phyloP scores from a whole-genome alignment of 208 protist genomes.

The Angomonas deanei region DNA sequence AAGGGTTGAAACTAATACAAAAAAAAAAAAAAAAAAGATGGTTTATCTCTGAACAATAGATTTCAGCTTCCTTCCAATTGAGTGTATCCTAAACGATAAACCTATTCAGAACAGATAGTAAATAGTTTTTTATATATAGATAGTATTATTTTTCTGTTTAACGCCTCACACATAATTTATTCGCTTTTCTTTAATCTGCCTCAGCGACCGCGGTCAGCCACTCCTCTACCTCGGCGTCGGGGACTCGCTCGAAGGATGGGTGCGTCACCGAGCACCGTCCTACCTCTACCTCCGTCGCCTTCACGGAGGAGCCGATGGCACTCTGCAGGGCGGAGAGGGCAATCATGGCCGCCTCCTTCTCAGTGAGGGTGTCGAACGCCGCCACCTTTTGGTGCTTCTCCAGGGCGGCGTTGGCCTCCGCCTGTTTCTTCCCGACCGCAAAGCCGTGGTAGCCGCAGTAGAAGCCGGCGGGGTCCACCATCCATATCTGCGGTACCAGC shows the following conservation, averaged over 20 bases:
- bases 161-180: too few relatives aligned
- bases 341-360: constrained; percentile 82
- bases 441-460: constrained; percentile 90
- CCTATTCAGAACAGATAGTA: too few relatives aligned
- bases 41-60: too few relatives aligned
- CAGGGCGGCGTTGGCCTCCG: constrained; percentile 94
- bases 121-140: too few relatives aligned
- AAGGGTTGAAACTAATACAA: not conserved
- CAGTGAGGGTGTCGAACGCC: constrained; percentile 62
- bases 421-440: constrained; percentile 92
- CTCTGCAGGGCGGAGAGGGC: constrained; percentile 76
- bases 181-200: constrained; percentile 74
- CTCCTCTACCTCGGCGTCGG: constrained; percentile 69
- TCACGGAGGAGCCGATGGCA: constrained; percentile 60
- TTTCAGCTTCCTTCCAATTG: too few relatives aligned
- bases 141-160: not conserved
- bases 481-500: constrained; percentile 89
- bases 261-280: constrained; percentile 41
- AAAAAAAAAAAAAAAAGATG: not conserved
- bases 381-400: constrained; percentile 95
- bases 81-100: too few relatives aligned
- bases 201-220: constrained; percentile 86
- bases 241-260: constrained; percentile 55
- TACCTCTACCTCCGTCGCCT: constrained; percentile 81
- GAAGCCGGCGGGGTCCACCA: constrained; percentile 94